phyloP scores from a whole-genome alignment of 2,329 filamentous ascomycete species.

The Exophiala sp. region DNA sequence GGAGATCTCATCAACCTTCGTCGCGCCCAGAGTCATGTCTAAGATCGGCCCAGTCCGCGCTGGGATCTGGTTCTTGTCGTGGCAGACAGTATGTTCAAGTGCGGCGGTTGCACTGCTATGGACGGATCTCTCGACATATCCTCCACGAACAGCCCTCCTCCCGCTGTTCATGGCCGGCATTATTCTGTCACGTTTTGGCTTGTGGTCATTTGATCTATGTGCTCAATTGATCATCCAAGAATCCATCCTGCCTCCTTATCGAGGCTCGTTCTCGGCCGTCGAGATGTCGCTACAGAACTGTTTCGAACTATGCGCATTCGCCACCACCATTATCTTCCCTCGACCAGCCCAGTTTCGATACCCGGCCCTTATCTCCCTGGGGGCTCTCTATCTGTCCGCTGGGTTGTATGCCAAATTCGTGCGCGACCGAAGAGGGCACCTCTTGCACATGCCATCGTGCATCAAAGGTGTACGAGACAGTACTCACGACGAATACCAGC shows the following conservation, averaged over 20 bases:
- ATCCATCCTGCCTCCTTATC: constrained; percentile 45
- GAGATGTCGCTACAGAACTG: constrained; percentile 63
- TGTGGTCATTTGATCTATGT: constrained; percentile 58
- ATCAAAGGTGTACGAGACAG: constrained; percentile 5
- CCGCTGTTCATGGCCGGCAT: constrained; percentile 47
- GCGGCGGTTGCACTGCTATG: constrained; percentile 44
- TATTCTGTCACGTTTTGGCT: constrained; percentile 53
- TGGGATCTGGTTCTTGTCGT: constrained; percentile 65
- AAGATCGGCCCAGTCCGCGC: constrained; percentile 55
- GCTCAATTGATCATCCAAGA: constrained; percentile 58
- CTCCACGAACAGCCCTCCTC: constrained; percentile 36
- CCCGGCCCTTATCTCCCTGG: constrained; percentile 55
- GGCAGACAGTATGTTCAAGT: constrained; percentile 56
- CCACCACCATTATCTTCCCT: constrained; percentile 59
- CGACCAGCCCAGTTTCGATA: constrained; percentile 59
- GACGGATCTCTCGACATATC: constrained; percentile 28
- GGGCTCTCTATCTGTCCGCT: constrained; percentile 47
- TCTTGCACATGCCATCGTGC: constrained; percentile 46
- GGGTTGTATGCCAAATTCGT: constrained; percentile 40
- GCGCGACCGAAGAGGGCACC: constrained; percentile 53
- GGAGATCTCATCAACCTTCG: constrained; percentile 51
- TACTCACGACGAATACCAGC: neutral
- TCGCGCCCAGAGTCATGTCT: constrained; percentile 47
- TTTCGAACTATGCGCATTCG: constrained; percentile 64
- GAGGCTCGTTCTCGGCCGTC: constrained; percentile 63